Conservation (phyloP, 768 basidiomycete species). For the Lentinus tigrinus region DNA sequence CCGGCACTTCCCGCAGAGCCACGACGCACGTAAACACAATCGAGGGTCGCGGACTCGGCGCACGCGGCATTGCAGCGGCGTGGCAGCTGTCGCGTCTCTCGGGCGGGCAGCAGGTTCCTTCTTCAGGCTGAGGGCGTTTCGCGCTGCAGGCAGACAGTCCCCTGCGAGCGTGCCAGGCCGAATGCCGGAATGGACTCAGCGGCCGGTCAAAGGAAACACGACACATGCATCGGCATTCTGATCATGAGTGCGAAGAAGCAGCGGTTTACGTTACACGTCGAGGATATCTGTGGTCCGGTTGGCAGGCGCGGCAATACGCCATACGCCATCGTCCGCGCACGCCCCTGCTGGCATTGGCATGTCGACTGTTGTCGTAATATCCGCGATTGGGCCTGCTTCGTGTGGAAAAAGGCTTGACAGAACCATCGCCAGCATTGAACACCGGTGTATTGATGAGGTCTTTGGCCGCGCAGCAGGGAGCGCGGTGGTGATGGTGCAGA, state of each 20-base stretch:
- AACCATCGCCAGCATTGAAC: constrained; percentile 2
- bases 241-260: constrained; percentile 7
- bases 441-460: constrained; percentile 5
- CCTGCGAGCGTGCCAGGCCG: background rate
- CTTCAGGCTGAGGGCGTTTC: constrained; percentile 1
- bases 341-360: constrained; percentile 3
- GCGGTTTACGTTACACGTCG: constrained; percentile 15
- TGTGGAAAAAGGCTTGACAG: constrained; percentile 7
- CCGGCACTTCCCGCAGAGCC: background rate
- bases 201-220: constrained; percentile 8
- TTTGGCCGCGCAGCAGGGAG: background rate
- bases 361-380: constrained; percentile 10
- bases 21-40: background rate
- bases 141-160: background rate
- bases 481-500: background rate
- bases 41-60: constrained; percentile 2
- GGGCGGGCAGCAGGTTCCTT: too few relatives aligned
- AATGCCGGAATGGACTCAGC: background rate
- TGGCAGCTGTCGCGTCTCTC: background rate
- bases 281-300: constrained; percentile 8
- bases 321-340: constrained; percentile 3
- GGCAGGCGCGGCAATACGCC: background rate
- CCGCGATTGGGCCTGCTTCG: constrained; percentile 5
- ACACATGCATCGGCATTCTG: constrained; percentile 9
- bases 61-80: background rate